A percentile compares a stretch with the other conserved stretches of the same genome.
These are phyloP conservation scores for Pterulicium gracile DNA, from an alignment of 1,284 basidiomycete genomes.

Conservation along the genomic window DNA sequence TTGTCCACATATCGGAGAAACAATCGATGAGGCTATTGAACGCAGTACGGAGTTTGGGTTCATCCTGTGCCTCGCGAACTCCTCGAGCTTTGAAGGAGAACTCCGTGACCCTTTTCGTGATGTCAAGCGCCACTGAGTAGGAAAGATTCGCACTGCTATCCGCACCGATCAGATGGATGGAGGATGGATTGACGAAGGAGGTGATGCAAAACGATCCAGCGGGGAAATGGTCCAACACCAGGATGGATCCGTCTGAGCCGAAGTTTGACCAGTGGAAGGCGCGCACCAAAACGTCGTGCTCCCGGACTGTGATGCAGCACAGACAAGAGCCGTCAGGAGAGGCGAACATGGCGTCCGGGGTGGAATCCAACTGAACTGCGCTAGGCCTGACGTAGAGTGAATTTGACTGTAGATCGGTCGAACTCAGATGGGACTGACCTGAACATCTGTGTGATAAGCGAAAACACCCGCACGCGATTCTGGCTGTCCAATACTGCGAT, in stretches of 20 bases:
- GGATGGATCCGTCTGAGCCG: conserved; percentile 34
- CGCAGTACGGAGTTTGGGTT: conserved; percentile 13
- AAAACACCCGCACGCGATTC: conserved; percentile 33
- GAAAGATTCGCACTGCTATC: conserved; percentile 17
- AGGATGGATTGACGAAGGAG: conserved; percentile 30
- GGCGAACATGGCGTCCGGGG: conserved; percentile 26
- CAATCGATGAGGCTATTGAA: conserved; percentile 48
- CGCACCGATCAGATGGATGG: conserved; percentile 31
- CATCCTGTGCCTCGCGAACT: conserved; percentile 10
- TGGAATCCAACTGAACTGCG: conserved; percentile 23
- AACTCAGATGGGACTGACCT: conserved; percentile 25
- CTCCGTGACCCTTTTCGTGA: conserved; percentile 42
- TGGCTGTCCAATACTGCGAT: conserved; percentile 33
- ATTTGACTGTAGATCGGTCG: not conserved
- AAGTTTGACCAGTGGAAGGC: conserved; percentile 48
- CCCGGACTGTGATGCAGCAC: conserved; percentile 18
- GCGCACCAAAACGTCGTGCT: conserved; percentile 16
- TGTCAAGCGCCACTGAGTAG: conserved; percentile 34
- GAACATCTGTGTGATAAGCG: conserved; percentile 37
- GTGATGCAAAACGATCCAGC: conserved; percentile 24
- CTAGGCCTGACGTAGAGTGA: conserved; percentile 28
- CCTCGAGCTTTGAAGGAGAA: conserved; percentile 29
- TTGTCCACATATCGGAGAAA: conserved; percentile 50
- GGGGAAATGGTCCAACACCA: conserved; percentile 20
- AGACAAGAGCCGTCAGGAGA: conserved; percentile 46